A percentile compares a stretch with the other conserved stretches of the same genome.
Evolutionary conservation across 2,329 filamentous ascomycete species (phyloP).

Genomic region (Balansia obtecta): DNA sequence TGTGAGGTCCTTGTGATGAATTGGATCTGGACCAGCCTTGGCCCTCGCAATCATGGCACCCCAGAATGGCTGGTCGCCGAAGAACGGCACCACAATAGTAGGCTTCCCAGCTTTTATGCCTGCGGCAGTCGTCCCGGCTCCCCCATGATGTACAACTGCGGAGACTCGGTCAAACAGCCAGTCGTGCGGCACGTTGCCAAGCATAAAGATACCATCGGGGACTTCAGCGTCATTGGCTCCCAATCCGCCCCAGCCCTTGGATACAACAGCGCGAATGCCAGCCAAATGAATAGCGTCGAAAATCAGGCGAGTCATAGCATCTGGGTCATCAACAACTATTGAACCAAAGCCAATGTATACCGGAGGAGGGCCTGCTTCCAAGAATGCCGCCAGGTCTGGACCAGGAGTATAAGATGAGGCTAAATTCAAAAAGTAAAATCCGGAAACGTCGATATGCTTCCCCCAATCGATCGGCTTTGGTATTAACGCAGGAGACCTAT

Average conservation of each 20-base stretch:
- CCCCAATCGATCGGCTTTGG: slow-evolving; percentile 70
- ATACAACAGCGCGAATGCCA: slow-evolving; percentile 67
- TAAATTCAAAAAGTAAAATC: slow-evolving; percentile 64
- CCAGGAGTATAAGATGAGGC: slow-evolving; percentile 54
- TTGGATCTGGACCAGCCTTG: slow-evolving; percentile 58
- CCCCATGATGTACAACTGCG: slow-evolving; percentile 76
- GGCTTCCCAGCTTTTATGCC: slow-evolving; percentile 72
- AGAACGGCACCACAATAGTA: slow-evolving; percentile 77
- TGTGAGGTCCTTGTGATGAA: slow-evolving; percentile 56
- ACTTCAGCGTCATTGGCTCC: slow-evolving; percentile 57
- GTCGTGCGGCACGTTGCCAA: slow-evolving; percentile 78
- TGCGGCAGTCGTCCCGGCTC: slow-evolving; percentile 76
- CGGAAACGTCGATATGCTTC: slow-evolving; percentile 56
- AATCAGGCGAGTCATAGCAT: slow-evolving; percentile 56
- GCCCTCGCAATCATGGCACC: slow-evolving; percentile 62
- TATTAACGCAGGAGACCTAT: slow-evolving; percentile 58
- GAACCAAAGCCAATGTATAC: slow-evolving; percentile 78
- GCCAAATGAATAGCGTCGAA: slow-evolving; percentile 56
- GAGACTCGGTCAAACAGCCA: slow-evolving; percentile 78
- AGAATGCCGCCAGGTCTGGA: slow-evolving; percentile 51
- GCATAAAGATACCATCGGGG: slow-evolving; percentile 69
- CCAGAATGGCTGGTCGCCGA: slow-evolving; percentile 78
- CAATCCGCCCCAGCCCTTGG: slow-evolving; percentile 79
- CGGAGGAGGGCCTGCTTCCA: slow-evolving; percentile 56
- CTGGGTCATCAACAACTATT: slow-evolving; percentile 68